Conservation (phyloP, 2,329 filamentous ascomycete species). For the Scortechinia acanthostroma region DNA sequence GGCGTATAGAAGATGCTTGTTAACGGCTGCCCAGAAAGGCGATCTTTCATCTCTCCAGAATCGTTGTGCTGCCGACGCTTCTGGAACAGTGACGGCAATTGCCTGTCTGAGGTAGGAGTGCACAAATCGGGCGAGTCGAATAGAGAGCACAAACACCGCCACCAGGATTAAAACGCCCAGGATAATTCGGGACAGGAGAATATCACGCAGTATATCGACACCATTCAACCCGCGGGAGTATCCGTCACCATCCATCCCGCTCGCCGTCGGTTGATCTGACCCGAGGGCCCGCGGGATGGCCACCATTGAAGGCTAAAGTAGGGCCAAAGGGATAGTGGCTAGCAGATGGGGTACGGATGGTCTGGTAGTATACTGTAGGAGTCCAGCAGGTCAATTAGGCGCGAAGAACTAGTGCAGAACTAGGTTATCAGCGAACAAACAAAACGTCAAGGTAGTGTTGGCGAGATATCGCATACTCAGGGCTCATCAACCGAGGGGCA, state of each 20-base stretch:
- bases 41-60: slow-evolving; percentile 34
- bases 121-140: slow-evolving; percentile 28
- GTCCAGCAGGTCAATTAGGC: too few relatives aligned
- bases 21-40: slow-evolving; percentile 22
- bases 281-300: too few relatives aligned
- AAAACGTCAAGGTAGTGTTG: too few relatives aligned
- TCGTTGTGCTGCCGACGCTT: slow-evolving; percentile 24
- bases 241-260: slow-evolving; percentile 21
- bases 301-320: too few relatives aligned
- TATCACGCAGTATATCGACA: slow-evolving; percentile 25
- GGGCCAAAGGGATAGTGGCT: too few relatives aligned
- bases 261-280: too few relatives aligned
- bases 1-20: slow-evolving; percentile 34
- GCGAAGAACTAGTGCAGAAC: too few relatives aligned
- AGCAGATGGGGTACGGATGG: too few relatives aligned
- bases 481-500: too few relatives aligned
- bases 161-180: slow-evolving; percentile 20
- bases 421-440: too few relatives aligned
- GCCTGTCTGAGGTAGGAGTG: slow-evolving; percentile 32
- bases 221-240: slow-evolving; percentile 26
- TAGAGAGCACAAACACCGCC: slow-evolving; percentile 23
- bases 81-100: slow-evolving; percentile 23
- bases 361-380: too few relatives aligned
- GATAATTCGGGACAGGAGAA: slow-evolving; percentile 25
- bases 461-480: too few relatives aligned